Percentiles rank a stretch among this genome's conserved stretches.
phyloP scores from a whole-genome alignment of 805 yeast species.

The Candida vaughaniae region DNA sequence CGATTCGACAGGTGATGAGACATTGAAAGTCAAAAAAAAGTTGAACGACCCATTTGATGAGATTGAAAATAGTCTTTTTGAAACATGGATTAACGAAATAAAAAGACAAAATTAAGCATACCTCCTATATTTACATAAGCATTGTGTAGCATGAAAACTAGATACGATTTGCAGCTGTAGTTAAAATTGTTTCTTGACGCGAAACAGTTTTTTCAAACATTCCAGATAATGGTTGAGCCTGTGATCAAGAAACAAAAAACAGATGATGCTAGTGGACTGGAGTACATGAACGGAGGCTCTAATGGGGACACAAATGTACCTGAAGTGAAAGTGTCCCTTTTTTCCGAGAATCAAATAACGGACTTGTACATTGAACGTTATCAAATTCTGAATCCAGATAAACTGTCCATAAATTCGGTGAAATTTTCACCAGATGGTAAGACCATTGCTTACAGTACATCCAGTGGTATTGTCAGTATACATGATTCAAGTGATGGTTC shows the following conservation, averaged over 20 bases:
- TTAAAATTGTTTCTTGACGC: no score
- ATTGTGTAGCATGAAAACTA: no score
- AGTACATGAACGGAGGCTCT: no score
- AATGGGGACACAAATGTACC: no score
- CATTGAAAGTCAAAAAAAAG: conserved; percentile 7
- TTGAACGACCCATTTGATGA: conserved; percentile 30
- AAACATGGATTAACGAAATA: conserved; percentile 44
- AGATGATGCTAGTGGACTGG: no score
- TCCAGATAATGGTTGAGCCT: conserved; percentile 6
- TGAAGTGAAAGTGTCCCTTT: conserved; percentile 3
- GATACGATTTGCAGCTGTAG: no score
- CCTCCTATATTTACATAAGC: no score
- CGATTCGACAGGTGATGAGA: conserved; percentile 2
- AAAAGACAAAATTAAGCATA: background rate
- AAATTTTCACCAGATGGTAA: conserved; percentile 63
- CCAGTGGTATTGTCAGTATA: conserved; percentile 28
- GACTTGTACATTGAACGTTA: conserved; percentile 7
- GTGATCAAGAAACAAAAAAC: conserved; percentile 2
- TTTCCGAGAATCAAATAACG: background rate
- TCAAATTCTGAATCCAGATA: background rate
- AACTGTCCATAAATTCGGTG: conserved; percentile 16
- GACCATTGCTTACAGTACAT: conserved; percentile 51
- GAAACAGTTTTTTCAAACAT: background rate
- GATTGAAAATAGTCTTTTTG: conserved; percentile 39
- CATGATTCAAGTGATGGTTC: conserved; percentile 26